Conservation (phyloP, 1,284 basidiomycete genomes). For the Trichosporon sp. region DNA sequence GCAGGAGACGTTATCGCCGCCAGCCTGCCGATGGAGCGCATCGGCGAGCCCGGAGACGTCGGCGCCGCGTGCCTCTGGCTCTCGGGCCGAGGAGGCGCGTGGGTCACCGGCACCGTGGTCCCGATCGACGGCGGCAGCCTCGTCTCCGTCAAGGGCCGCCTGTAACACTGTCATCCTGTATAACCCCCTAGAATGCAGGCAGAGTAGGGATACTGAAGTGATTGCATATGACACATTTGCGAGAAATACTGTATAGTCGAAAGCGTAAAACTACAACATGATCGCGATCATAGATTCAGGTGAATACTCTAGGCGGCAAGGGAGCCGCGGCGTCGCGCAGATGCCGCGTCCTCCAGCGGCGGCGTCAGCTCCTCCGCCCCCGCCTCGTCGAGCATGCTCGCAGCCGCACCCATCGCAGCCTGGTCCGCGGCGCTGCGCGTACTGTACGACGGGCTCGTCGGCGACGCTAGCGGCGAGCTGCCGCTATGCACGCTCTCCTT, state of each 20-base stretch:
- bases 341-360: not conserved
- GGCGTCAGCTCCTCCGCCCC: not conserved
- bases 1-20: conserved; percentile 54
- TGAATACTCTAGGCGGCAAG: no score
- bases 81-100: conserved; percentile 59
- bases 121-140: conserved; percentile 59
- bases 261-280: not conserved
- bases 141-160: conserved; percentile 34
- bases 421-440: not conserved
- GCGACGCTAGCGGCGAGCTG: not conserved
- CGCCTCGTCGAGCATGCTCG: not conserved
- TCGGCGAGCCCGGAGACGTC: conserved; percentile 63
- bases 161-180: conserved; percentile 10
- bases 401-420: not conserved
- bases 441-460: not conserved
- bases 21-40: conserved; percentile 56
- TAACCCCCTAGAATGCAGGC: not conserved
- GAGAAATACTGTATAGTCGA: not conserved
- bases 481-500: not conserved
- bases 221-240: not conserved
- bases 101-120: conserved; percentile 62
- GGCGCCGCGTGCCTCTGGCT: conserved; percentile 62
- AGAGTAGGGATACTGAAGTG: not conserved
- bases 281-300: not conserved
- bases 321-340: no score